A percentile compares a stretch with the other conserved stretches of the same genome.
Evolutionary conservation across 192 early-diverging fungal species (phyloP).

Genomic region (Coemansia sp.): DNA sequence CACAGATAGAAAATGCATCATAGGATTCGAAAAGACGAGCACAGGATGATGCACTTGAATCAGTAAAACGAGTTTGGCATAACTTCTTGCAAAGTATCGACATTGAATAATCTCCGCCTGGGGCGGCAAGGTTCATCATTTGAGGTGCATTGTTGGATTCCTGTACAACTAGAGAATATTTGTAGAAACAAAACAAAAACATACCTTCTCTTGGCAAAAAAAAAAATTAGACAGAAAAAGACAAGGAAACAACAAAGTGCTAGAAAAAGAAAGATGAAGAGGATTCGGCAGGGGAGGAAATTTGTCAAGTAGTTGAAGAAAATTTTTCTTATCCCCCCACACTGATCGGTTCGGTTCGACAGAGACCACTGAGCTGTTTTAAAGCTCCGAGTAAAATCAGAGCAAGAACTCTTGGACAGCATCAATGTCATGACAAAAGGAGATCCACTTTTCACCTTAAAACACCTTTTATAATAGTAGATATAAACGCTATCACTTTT

Average conservation of each 20-base stretch:
- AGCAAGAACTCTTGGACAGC: not conserved
- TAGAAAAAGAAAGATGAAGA: conserved; percentile 1
- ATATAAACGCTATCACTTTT: too few relatives aligned
- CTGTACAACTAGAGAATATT: not conserved
- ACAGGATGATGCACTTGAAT: conserved; percentile 4
- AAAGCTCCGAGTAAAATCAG: not conserved
- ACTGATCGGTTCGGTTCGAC: conserved; percentile 3
- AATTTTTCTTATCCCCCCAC: too few relatives aligned
- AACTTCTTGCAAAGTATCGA: conserved; percentile 41
- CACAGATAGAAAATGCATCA: not conserved
- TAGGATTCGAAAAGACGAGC: not conserved
- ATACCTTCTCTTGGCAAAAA: conserved; percentile 16
- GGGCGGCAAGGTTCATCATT: conserved; percentile 58
- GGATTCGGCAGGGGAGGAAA: not conserved
- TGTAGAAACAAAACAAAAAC: not conserved
- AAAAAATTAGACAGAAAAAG: conserved; percentile 1
- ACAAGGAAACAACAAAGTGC: not conserved
- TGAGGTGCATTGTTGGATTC: not conserved
- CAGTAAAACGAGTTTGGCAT: conserved; percentile 36
- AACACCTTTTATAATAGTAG: too few relatives aligned
- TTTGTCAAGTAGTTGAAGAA: not conserved
- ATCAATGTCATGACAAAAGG: too few relatives aligned
- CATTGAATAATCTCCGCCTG: conserved; percentile 55
- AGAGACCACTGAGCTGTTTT: not conserved
- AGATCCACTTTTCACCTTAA: not conserved